Evolutionary conservation across 768 basidiomycete genomes (phyloP).

Genomic region (Russula sp.): DNA sequence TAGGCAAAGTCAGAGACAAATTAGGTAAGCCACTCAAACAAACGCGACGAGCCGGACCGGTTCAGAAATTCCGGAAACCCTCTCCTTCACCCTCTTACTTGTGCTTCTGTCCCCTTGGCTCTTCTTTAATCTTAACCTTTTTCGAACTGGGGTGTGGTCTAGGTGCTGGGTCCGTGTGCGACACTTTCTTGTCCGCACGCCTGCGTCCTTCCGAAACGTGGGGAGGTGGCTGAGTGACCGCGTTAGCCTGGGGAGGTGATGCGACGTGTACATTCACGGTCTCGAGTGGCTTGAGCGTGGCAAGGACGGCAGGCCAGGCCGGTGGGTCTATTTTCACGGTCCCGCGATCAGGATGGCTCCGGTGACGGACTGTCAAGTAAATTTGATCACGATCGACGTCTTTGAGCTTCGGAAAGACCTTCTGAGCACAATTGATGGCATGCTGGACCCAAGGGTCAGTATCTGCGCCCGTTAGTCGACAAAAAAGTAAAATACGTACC

Average conservation of each 20-base stretch:
- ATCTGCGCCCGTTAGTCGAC: not conserved
- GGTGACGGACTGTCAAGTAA: conserved; percentile 23
- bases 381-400: conserved; percentile 21
- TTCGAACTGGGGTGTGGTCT: too few species aligned
- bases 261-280: conserved; percentile 27
- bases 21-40: too few species aligned
- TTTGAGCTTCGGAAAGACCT: conserved; percentile 25
- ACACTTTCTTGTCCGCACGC: too few species aligned
- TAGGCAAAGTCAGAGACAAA: too few species aligned
- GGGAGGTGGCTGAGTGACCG: conserved; percentile 10
- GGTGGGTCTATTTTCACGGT: conserved; percentile 25
- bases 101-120: too few species aligned
- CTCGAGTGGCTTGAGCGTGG: conserved; percentile 26
- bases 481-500: conserved; percentile 3
- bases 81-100: too few species aligned
- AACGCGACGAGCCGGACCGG: too few species aligned
- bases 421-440: conserved; percentile 22
- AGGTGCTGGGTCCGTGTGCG: too few species aligned
- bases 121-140: too few species aligned
- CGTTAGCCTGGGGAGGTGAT: not conserved
- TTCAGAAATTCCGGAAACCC: too few species aligned
- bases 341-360: conserved; percentile 4
- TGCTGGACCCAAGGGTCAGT: conserved; percentile 18
- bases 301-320: conserved; percentile 26
- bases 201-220: not conserved